These are phyloP conservation scores for Botrytis elliptica DNA, from an alignment of 2,329 filamentous ascomycete species.

Conservation along the genomic window DNA sequence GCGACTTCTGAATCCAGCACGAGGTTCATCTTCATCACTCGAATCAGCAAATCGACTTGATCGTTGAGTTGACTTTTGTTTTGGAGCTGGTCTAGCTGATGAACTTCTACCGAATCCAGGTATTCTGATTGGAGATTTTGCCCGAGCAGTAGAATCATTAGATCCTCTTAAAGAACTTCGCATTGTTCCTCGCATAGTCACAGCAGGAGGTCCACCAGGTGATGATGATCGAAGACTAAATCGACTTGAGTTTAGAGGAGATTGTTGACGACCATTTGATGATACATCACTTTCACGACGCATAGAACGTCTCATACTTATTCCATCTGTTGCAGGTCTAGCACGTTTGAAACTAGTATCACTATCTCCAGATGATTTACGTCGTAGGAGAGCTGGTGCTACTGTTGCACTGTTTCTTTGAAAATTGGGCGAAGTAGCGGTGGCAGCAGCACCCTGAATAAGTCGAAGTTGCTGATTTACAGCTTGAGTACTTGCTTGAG, in stretches of 20 bases:
- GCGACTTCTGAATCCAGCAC: conserved; percentile 46
- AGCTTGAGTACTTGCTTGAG: conserved; percentile 26
- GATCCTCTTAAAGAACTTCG: conserved; percentile 39
- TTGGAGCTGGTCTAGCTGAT: conserved; percentile 24
- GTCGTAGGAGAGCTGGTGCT: conserved; percentile 43
- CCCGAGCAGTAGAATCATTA: conserved; percentile 31
- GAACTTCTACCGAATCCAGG: conserved; percentile 33
- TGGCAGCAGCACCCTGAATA: conserved; percentile 29
- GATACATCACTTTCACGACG: conserved; percentile 45
- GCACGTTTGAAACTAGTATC: conserved; percentile 80
- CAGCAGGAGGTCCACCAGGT: conserved; percentile 52
- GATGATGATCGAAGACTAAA: conserved; percentile 72
- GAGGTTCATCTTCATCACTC: conserved; percentile 39
- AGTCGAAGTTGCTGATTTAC: conserved; percentile 31
- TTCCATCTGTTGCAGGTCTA: conserved; percentile 49
- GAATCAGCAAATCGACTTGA: conserved; percentile 40
- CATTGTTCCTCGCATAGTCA: conserved; percentile 40
- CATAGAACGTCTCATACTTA: conserved; percentile 73
- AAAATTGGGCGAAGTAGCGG: conserved; percentile 23
- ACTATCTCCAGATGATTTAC: conserved; percentile 63
- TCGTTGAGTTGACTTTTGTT: conserved; percentile 25
- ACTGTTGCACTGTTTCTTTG: conserved; percentile 19
- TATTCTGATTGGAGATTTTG: conserved; percentile 27
- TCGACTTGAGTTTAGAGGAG: conserved; percentile 51
- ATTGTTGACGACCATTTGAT: conserved; percentile 37